These are phyloP conservation scores for Coemansia sp. DNA, from an alignment of 192 early-diverging fungal genomes.

Conservation along the genomic window DNA sequence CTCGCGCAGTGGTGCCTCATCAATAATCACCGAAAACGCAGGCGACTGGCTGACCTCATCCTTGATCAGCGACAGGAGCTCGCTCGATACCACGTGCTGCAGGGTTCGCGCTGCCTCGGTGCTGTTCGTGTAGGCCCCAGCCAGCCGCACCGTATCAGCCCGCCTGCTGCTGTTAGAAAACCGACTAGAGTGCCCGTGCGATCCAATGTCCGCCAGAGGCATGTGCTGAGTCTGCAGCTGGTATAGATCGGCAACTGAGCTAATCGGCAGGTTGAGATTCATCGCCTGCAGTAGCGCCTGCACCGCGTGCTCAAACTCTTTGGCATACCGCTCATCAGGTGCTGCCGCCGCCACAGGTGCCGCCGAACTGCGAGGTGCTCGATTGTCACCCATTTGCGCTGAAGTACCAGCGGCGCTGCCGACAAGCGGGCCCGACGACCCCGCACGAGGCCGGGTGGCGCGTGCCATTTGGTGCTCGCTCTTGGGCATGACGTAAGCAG, in stretches of 20 bases:
- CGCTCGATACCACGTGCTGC: constrained; percentile 54
- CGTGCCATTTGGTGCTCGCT: not conserved
- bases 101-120: constrained; percentile 35
- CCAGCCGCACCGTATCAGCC: constrained; percentile 20
- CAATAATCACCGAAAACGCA: constrained; percentile 50
- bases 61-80: constrained; percentile 48
- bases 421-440: not conserved
- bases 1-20: constrained; percentile 50
- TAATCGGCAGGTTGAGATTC: constrained; percentile 44
- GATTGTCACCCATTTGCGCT: constrained; percentile 3
- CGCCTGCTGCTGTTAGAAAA: constrained; percentile 6
- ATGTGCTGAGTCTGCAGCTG: constrained; percentile 29
- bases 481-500: not conserved
- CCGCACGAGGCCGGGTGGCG: not conserved
- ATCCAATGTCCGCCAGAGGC: constrained; percentile 32
- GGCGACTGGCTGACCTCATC: constrained; percentile 55
- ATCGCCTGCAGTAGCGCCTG: constrained; percentile 52
- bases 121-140: constrained; percentile 23
- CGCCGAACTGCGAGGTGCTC: constrained; percentile 5
- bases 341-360: not conserved
- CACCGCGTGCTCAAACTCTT: constrained; percentile 43
- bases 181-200: constrained; percentile 10
- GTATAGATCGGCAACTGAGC: constrained; percentile 43
- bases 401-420: not conserved
- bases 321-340: constrained; percentile 30